Evolutionary conservation across 345 rosid species (phyloP), one percentile per base, ranked within the genome.

Genomic region (Linum tenue): DNA sequence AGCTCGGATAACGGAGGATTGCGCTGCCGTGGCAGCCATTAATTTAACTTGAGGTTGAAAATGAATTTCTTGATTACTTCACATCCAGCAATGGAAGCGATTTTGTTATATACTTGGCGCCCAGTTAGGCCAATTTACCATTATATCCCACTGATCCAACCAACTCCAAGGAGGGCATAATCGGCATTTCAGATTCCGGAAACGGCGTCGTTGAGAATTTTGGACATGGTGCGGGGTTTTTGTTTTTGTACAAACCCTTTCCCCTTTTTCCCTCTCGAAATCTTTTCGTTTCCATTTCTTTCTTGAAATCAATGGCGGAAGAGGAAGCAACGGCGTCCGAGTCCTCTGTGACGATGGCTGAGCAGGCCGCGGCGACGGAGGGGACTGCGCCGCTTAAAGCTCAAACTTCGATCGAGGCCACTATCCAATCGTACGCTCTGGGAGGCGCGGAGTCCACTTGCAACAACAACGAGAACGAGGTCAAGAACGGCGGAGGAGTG

Each of bases 391-490:
- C 22, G 38, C 14, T 22, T 12, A 64, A 59, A 39, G 14, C 59
- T 15, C 72, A 75, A 44, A 11, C 67, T 16, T 67, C 75, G 1
- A 62, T 15, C 39, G 75, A 71, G 42, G 72, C 70, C 7, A 75
- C 74, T 3, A 66, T 75, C 22, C 60, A 51, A 36, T 48, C 79
- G 35, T 41, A 53, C 56, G 55, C 50, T 7, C 67, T 40, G 7
- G 75, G 69, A 3, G 98, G 80, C 60, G 67, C 85, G 4, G 90
- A 86, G 59, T 90, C 97, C 37, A 78, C 83, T 3, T 83, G 87
- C 71, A 84, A 89, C 72, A 77, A 71, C 65, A 73, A 71, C 31
- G 31, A 22, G 31, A 22, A 22, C 31, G 31, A 22, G 31, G 31
- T 22, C 31, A 22, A 22, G 31, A 22, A 1, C 17, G 88, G 38